A percentile compares a stretch with the other conserved stretches of the same genome.
Conservation (phyloP, 768 basidiomycete genomes). For the Psilocybe tampanensis region DNA sequence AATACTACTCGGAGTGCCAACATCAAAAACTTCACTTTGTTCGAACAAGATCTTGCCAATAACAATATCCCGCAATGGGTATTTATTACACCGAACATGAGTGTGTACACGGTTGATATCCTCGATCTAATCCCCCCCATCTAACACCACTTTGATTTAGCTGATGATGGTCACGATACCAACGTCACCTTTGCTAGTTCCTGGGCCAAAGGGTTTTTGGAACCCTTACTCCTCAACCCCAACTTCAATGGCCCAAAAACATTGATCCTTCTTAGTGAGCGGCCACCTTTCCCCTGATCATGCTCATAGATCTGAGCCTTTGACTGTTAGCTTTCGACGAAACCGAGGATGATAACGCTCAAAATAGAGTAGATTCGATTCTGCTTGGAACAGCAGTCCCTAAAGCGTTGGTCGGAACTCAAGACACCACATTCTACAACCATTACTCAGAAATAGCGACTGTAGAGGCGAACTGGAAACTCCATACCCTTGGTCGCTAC, state of each 20-base stretch:
- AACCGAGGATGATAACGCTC: constrained; percentile 38
- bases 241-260: constrained; percentile 58
- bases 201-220: constrained; percentile 54
- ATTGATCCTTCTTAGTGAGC: constrained; percentile 51
- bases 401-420: constrained; percentile 37
- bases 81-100: constrained; percentile 65
- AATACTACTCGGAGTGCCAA: constrained; percentile 41
- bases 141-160: constrained; percentile 14
- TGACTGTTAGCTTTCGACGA: constrained; percentile 53
- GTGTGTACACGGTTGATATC: constrained; percentile 12
- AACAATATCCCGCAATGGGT: constrained; percentile 58
- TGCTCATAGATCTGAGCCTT: not conserved
- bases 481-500: constrained; percentile 59
- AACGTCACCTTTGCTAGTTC: constrained; percentile 44
- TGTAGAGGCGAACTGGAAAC: constrained; percentile 62
- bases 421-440: constrained; percentile 57
- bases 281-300: not conserved
- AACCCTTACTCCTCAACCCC: constrained; percentile 49
- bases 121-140: not conserved
- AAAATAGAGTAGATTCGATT: constrained; percentile 50
- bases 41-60: constrained; percentile 54
- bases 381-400: constrained; percentile 49
- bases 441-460: constrained; percentile 63
- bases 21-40: constrained; percentile 65
- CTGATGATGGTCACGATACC: constrained; percentile 66